Base-by-base conservation (phyloP, 257 asterid species). In the Galeopsis tetrahit region DNA sequence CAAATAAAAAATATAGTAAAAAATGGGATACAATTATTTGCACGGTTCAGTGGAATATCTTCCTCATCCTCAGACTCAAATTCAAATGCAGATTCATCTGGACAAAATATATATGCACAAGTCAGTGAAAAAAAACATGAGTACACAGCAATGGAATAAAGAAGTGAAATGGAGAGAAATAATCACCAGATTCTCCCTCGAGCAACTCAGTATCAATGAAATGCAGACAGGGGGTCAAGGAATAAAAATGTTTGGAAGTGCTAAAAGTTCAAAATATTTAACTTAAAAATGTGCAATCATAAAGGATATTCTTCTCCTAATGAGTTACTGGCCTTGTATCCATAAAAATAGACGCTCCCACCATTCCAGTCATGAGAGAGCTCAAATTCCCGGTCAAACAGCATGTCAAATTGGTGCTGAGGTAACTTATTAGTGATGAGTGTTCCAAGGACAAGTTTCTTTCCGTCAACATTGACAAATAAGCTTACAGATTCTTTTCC, bases 381-480 rank as follows among this genome's bases (percentile, higher is more conserved):
- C 80, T 85, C 93, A 59, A 92, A 86, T 2, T 81, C 86, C 38
- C 75, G 69, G 15, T 85, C 88, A 60, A 92, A 89, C 7, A 83
- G 82, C 74, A 92, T 72, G 83, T 92, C 93, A 72, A 85, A 85
- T 44, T 80, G 93, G 46, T 92, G 93, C 56, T 92, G 96, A 3
- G 98, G 96, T 62, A 89, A 49, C 86, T 86, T 89, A 4, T 89
- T 91, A 34, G 89, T 63, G 77, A 70, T 73, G 2, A 92, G 92
- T 69, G 96, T 92, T 57, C 88, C 90, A 57, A 92, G 93, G 64
- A 92, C 98, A 63, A 86, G 85, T 69, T 88, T 86, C 82, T 86
- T 78, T 5, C 84, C 96, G 69, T 76, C 90, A 38, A 89, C 77
- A 67, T 80, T 83, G 75, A 88, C 83, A 69, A 72, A 86, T 80